Base-by-base conservation (phyloP, 2,329 filamentous ascomycete species). In the Microdochium nivale region DNA sequence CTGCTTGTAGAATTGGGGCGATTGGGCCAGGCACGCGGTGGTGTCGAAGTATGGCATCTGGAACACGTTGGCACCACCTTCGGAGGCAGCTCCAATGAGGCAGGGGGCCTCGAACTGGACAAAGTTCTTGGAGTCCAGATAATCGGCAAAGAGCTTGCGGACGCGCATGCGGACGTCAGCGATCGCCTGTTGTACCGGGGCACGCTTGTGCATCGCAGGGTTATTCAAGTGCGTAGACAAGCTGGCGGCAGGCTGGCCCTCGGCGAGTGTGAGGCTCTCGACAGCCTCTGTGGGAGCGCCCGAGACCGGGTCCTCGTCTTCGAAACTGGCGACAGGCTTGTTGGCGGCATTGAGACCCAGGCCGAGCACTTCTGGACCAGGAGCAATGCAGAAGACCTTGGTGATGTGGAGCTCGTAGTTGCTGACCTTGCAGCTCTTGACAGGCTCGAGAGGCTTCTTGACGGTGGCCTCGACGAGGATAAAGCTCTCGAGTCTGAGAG, bases 31-130 rank as follows among this genome's bases (percentile, higher is more conserved):
- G 66, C 76, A 94, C 1, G 90, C 92, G 58, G 86, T 81, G 63
- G 86, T 82, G 59, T 87, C 88, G 68, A 97, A 97, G 72, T 97
- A 97, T 44, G 86, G 84, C 60, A 97, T 76, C 60, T 86, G 79
- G 69, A 99, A 97, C 40, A 97, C 92, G 65, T 92, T 95, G 59
- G 84, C 84, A 58, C 94, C 94, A 62, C 94, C 92, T 72, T 99
- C 94, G 3, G 90, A 94, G 3, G 94, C 88, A 14, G 92, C 87
- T 49, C 87, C 91, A 51, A 95, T 88, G 44, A 99, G 77, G 67
- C 90, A 92, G 10, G 94, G 90, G 2, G 91, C 88, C 67, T 96
- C 89, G 63, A 96, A 90, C 67, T 88, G 82, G 57, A 86, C 83
- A 68, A 96, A 95, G 51, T 83, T 81, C 54, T 80, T 80, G 57